Conservation (phyloP, 2,329 filamentous ascomycete species). For the Didymella glomerata region DNA sequence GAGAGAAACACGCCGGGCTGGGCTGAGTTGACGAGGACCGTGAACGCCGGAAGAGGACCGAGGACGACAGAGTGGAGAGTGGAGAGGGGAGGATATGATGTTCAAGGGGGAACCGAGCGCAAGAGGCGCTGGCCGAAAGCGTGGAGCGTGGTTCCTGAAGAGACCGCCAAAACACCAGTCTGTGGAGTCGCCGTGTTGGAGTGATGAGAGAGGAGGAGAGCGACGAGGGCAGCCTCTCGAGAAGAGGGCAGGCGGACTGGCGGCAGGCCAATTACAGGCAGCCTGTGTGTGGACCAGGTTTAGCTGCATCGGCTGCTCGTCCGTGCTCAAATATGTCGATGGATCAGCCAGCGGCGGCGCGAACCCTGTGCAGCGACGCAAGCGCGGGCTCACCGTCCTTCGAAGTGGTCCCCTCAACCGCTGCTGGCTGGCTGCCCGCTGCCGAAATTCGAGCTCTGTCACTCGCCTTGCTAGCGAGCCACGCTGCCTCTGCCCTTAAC, state of each 20-base stretch:
- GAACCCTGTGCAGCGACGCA: constrained; percentile 13
- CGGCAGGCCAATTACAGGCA: constrained; percentile 19
- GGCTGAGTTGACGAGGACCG: constrained; percentile 41
- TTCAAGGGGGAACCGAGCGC: constrained; percentile 50
- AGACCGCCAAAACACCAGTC: constrained; percentile 50
- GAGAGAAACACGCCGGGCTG: constrained; percentile 34
- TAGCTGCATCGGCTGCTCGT: constrained; percentile 13
- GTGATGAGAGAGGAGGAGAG: constrained; percentile 38
- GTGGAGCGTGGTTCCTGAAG: constrained; percentile 43
- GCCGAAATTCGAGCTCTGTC: constrained; percentile 5
- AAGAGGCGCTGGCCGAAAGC: constrained; percentile 55
- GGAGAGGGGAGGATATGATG: constrained; percentile 40
- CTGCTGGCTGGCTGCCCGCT: constrained; percentile 12
- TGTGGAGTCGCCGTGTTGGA: constrained; percentile 35
- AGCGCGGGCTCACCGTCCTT: constrained; percentile 18
- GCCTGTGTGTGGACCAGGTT: constrained; percentile 32
- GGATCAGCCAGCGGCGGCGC: constrained; percentile 22
- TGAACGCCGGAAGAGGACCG: constrained; percentile 51
- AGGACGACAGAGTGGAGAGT: constrained; percentile 37
- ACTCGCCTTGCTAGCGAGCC: constrained; percentile 5
- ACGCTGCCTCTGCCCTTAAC: constrained; percentile 4
- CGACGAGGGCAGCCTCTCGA: constrained; percentile 33
- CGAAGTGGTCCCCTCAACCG: constrained; percentile 10
- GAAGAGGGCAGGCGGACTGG: constrained; percentile 35
- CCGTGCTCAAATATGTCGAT: constrained; percentile 10